Evolutionary conservation across 257 asterid species (phyloP), one percentile per base, ranked within the genome.

Genomic region (Lycium ferocissimum): DNA sequence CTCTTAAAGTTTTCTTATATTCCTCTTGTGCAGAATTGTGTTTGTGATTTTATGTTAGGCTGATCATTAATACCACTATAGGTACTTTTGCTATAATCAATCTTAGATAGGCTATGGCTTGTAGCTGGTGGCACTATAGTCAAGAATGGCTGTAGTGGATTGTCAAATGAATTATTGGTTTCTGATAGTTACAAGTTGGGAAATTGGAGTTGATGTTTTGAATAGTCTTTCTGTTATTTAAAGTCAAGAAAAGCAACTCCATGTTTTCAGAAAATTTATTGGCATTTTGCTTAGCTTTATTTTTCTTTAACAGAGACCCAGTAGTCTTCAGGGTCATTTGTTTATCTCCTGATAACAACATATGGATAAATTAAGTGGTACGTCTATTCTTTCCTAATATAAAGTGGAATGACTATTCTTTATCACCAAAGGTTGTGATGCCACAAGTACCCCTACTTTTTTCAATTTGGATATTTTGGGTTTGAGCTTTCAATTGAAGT

Each of bases 181-280:
- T 22, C 3, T 75, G 43, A 22, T 75, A 76, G 22, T 49, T 6
- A 45, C 18, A 18, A 5, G 38, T 72, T 43, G 80, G 80, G 80
- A 72, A 72, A 54, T 3, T 18, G 13, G 35, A 18, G 80, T 13
- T 72, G 38, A 43, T 72, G 10, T 72, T 45, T 43, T 76, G 45
- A 76, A 3, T 6, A 75, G 81, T 51, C 22, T 13, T 22, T 75
- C 13, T 7, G 22, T 22, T 76, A 8, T 76, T 26, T 13, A 0
- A 26, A 76, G 63, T 76, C 82, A 51, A 51, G 63, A 53, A 76
- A 76, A 49, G 14, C 82, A 76, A 26, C 47, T 26, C 47, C 63
- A 51, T 51, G 20, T 76, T 51, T 51, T 76, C 61, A 7, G 47
- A 76, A 76, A 12, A 76, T 26, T 13, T 14, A 26, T 76, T 51